Base-by-base conservation (phyloP, 768 basidiomycete genomes). In the Dacryopinax primogenitus region DNA sequence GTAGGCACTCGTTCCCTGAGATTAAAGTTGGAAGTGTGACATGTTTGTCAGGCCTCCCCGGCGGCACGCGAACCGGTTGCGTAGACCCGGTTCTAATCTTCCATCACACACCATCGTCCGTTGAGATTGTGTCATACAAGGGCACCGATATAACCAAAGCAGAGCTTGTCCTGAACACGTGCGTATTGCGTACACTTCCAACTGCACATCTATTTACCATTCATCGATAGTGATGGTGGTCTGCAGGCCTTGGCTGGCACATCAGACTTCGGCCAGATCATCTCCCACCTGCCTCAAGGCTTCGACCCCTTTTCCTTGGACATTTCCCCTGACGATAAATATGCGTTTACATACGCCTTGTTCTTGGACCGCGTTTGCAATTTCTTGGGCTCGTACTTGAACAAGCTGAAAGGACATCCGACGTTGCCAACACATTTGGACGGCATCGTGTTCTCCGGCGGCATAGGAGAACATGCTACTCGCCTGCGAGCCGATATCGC, bases 61-160 rank as follows among this genome's bases (percentile, higher is more conserved):
- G 93, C 16, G 91, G 90, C 1, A 94, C 92, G 0, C 85, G 93
- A 62, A 82, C 85, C 15, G 92, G 93, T 9, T 79, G 82, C 1
- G 78, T 94, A 71, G 93, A 96, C 74, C 90, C 92, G 15, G 85
- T 85, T 41, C 81, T 93, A 62, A 86, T 95, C 68, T 94, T 95
- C 76, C 92, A 95, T 72, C 86, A 87, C 72, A 83, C 83, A 78
- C 81, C 65, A 1, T 66, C 73, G 15, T 71, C 83, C 79, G 86
- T 87, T 0, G 86, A 87, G 69, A 81, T 86, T 12, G 86, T 90
- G 44, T 73, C 73, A 2, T 78, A 89, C 23, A 90, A 90, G 37
- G 76, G 74, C 12, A 72, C 74, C 61, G 65, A 72, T 3, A 74
- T 78, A 1, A 71, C 75, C 30, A 74, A 76, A 28, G 79, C 76